Conservation (phyloP, 73 alveolate genomes). For the Stentor coeruleus region DNA sequence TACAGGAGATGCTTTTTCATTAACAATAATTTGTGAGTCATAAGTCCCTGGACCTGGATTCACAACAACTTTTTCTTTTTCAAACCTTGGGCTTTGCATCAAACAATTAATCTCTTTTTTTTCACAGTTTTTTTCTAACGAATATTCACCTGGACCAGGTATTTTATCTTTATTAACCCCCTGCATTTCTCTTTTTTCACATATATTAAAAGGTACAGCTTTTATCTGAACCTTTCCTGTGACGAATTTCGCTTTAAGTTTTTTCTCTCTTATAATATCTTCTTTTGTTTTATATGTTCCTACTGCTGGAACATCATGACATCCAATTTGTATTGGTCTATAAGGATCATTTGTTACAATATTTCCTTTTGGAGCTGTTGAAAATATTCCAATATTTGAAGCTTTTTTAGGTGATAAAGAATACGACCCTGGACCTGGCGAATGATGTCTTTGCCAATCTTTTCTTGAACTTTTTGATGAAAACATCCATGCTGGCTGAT, state of each 20-base stretch:
- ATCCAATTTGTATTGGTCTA: neutral
- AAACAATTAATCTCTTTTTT: too few species aligned
- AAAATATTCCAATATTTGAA: neutral
- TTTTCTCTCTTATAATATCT: neutral
- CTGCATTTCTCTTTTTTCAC: constrained; percentile 15
- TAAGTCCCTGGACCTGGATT: constrained; percentile 9
- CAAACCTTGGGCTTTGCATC: too few species aligned
- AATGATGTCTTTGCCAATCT: neutral
- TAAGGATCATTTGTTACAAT: neutral
- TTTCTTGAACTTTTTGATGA: neutral
- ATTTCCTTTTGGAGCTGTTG: neutral
- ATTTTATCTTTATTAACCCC: neutral
- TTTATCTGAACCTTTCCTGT: neutral
- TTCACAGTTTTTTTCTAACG: neutral
- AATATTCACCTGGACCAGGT: constrained; percentile 19
- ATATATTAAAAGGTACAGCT: constrained; percentile 1
- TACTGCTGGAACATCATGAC: neutral
- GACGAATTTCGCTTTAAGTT: neutral
- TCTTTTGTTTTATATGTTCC: neutral
- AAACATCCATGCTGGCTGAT: neutral
- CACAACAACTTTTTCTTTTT: neutral
- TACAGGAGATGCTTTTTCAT: neutral
- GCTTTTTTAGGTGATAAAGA: neutral
- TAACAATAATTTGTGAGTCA: neutral
- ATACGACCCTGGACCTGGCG: constrained; percentile 17